A percentile compares a stretch with the other conserved stretches of the same genome.
Conservation (phyloP, 768 basidiomycete genomes). For the Galerina sulciceps region DNA sequence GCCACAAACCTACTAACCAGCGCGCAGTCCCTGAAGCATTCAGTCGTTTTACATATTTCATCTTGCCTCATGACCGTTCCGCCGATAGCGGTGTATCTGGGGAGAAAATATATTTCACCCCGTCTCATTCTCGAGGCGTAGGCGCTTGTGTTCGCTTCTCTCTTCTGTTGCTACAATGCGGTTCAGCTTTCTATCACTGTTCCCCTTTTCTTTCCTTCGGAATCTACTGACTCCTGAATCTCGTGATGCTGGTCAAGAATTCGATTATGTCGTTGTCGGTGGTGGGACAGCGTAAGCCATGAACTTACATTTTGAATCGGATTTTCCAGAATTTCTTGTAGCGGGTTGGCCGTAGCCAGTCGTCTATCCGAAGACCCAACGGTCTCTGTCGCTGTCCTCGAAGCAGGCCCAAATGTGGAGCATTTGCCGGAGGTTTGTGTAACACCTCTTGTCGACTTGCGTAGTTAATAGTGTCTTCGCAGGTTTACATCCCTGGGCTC, state of each 20-base stretch:
- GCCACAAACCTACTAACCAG: background rate
- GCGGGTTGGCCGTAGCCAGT: slow-evolving; percentile 38
- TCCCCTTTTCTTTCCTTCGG: background rate
- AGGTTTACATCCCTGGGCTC: slow-evolving; percentile 36
- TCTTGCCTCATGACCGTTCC: background rate
- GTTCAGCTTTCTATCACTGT: background rate
- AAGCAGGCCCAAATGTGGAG: slow-evolving; percentile 42
- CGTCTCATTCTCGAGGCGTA: background rate
- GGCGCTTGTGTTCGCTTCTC: too few relatives aligned
- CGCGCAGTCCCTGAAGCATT: background rate
- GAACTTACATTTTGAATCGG: background rate
- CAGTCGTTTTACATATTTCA: background rate
- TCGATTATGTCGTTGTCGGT: slow-evolving; percentile 38
- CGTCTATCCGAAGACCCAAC: slow-evolving; percentile 35
- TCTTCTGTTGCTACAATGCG: background rate
- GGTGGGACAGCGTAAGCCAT: slow-evolving; percentile 34
- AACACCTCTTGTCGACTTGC: background rate
- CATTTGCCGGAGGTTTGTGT: slow-evolving; percentile 35
- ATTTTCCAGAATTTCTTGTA: slow-evolving; percentile 4
- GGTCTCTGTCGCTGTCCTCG: slow-evolving; percentile 35
- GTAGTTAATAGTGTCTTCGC: background rate
- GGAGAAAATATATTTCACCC: background rate
- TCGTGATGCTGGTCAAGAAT: slow-evolving; percentile 1
- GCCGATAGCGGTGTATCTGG: background rate
- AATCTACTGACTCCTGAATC: too few relatives aligned